A percentile compares a stretch with the other conserved stretches of the same genome.
Evolutionary conservation across 352 stramenopile species (phyloP).

Genomic region (Phytophthora citrophthora): DNA sequence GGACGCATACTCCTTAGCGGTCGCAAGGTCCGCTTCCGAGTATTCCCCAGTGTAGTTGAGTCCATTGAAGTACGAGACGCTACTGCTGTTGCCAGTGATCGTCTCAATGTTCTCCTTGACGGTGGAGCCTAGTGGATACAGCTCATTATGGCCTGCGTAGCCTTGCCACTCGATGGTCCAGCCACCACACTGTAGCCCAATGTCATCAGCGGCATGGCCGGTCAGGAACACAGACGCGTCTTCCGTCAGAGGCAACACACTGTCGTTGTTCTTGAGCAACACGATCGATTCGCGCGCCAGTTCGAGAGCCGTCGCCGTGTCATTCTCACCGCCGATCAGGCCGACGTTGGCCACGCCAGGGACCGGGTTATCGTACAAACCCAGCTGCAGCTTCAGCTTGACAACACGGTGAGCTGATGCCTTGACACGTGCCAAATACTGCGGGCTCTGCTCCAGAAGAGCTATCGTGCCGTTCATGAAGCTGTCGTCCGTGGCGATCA

Average conservation of each 20-base stretch:
- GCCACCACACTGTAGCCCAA: constrained; percentile 63
- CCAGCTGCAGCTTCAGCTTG: constrained; percentile 60
- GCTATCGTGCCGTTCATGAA: constrained; percentile 49
- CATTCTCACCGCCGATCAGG: constrained; percentile 41
- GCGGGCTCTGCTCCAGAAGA: constrained; percentile 33
- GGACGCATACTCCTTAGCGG: constrained; percentile 12
- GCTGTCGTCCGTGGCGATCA: constrained; percentile 44
- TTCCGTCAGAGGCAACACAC: constrained; percentile 6
- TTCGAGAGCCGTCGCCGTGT: constrained; percentile 50
- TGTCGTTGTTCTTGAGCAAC: constrained; percentile 21
- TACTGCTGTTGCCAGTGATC: neutral
- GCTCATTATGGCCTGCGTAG: constrained; percentile 43
- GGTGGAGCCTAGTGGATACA: constrained; percentile 46
- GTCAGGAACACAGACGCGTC: constrained; percentile 19
- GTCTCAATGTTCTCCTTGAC: constrained; percentile 2
- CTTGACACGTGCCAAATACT: constrained; percentile 42
- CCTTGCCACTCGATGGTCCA: constrained; percentile 86
- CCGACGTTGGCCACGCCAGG: constrained; percentile 39
- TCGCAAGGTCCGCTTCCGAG: constrained; percentile 24
- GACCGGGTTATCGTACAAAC: constrained; percentile 61
- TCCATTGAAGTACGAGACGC: constrained; percentile 50
- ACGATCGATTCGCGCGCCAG: constrained; percentile 65
- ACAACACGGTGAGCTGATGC: constrained; percentile 56
- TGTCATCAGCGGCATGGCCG: constrained; percentile 50
- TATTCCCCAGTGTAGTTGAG: constrained; percentile 48